Conservation (phyloP, 768 basidiomycete species). For the Mycena vulgaris region DNA sequence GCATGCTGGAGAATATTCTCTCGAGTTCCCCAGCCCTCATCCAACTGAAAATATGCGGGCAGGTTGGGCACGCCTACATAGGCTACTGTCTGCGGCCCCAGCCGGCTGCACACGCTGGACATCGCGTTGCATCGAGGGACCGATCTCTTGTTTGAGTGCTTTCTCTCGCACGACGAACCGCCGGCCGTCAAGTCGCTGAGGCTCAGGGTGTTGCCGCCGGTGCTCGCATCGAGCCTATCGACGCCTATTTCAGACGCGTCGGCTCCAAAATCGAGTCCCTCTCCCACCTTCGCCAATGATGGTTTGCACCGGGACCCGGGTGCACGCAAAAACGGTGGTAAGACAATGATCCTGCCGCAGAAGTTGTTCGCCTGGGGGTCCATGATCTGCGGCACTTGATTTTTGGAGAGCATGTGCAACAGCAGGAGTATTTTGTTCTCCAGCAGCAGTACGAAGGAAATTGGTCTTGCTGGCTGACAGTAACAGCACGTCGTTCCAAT, state of each 20-base stretch:
- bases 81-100: neutral
- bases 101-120: constrained; percentile 10
- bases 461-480: too few species aligned
- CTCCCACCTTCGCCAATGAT: too few species aligned
- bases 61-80: neutral
- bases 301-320: too few species aligned
- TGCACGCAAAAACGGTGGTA: too few species aligned
- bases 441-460: too few species aligned
- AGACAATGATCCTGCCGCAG: too few species aligned
- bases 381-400: too few species aligned
- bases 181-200: constrained; percentile 3
- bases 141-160: constrained; percentile 7
- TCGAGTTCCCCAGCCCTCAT: neutral
- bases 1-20: neutral
- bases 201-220: neutral
- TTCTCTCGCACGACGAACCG: neutral
- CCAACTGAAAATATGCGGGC: neutral
- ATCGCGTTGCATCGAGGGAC: neutral
- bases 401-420: too few species aligned
- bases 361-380: too few species aligned
- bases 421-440: too few species aligned
- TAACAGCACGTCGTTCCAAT: too few species aligned
- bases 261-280: constrained; percentile 9
- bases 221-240: neutral
- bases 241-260: neutral